Evolutionary conservation across 306 rosid genomes (phyloP), one percentile per base, ranked within the genome.

Genomic region (Medicago arabica): DNA sequence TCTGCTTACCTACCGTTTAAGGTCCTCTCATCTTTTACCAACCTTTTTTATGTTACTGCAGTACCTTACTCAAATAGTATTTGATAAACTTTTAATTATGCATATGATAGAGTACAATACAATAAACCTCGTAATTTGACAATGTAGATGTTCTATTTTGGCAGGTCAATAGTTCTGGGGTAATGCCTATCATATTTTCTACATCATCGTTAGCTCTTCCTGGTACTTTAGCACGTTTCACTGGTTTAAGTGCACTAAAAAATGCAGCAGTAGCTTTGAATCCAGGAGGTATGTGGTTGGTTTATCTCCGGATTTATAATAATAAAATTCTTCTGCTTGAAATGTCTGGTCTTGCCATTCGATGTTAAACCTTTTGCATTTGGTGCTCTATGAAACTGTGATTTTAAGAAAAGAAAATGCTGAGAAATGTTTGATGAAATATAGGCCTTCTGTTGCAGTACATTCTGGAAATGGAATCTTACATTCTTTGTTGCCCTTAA

Each of bases 101-200:
- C 53, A 23, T 53, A 71, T 65, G 72, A 12, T 17, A 78, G 25
- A 38, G 61, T 67, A 15, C 28, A 28, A 28, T 28, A 28, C 0
- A 61, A 38, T 57, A 4, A 78, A 39, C 16, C 57, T 75, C 36
- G 18, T 57, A 61, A 68, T 41, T 75, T 74, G 76, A 65, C 54
- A 70, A 23, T 78, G 57, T 76, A 44, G 44, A 65, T 77, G 64
- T 67, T 77, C 75, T 63, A 59, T 17, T 21, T 74, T 79, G 79
- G 73, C 89, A 94, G 98, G 98, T 94, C 57, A 94, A 94, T 80
- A 90, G 98, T 84, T 87, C 98, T 74, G 98, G 97, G 67, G 98
- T 94, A 74, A 94, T 92, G 97, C 97, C 98, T 25, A 92, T 94
- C 81, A 94, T 94, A 55, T 94, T 94, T 81, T 94, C 98, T 36